phyloP scores from a whole-genome alignment of 2,329 filamentous ascomycete species.

The Ambrosiella cleistominuta region DNA sequence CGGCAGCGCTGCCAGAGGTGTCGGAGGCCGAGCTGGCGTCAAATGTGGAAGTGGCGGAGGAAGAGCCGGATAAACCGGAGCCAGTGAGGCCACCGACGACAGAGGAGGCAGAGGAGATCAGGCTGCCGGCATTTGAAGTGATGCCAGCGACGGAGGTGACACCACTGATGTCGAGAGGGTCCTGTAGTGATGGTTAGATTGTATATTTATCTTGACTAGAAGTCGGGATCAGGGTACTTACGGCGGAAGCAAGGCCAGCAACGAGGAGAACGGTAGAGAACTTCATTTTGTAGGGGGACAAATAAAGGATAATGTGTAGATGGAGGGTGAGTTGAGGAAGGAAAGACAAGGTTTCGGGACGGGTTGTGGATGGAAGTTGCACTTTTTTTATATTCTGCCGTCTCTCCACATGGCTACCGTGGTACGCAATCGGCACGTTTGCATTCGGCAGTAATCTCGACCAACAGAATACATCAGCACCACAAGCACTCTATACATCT shows the following conservation, averaged over 20 bases:
- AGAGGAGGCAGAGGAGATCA: slow-evolving; percentile 5
- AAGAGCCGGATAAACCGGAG: slow-evolving; percentile 6
- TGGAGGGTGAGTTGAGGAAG: background rate
- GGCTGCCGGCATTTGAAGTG: slow-evolving; percentile 8
- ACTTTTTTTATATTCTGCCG: background rate
- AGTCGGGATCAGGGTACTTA: slow-evolving; percentile 12
- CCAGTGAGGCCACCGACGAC: background rate
- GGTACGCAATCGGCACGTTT: background rate
- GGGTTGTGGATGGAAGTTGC: too few species aligned
- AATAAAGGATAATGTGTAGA: background rate
- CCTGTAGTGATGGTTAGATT: background rate
- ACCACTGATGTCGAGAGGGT: slow-evolving; percentile 6
- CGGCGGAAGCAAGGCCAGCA: slow-evolving; percentile 19
- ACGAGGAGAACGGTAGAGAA: slow-evolving; percentile 20
- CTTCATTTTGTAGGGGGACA: slow-evolving; percentile 19
- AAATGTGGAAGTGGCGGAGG: slow-evolving; percentile 12
- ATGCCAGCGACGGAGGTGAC: slow-evolving; percentile 7
- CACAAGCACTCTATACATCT: background rate
- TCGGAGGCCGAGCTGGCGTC: background rate
- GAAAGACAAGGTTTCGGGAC: too few species aligned
- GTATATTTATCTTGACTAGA: too few species aligned
- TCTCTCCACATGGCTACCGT: too few species aligned
- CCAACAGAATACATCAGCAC: background rate
- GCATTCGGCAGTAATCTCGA: background rate
- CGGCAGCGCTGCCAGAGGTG: too few species aligned